Evolutionary conservation across 2,329 filamentous ascomycete genomes (phyloP).

Genomic region (Penicillium expansum): DNA sequence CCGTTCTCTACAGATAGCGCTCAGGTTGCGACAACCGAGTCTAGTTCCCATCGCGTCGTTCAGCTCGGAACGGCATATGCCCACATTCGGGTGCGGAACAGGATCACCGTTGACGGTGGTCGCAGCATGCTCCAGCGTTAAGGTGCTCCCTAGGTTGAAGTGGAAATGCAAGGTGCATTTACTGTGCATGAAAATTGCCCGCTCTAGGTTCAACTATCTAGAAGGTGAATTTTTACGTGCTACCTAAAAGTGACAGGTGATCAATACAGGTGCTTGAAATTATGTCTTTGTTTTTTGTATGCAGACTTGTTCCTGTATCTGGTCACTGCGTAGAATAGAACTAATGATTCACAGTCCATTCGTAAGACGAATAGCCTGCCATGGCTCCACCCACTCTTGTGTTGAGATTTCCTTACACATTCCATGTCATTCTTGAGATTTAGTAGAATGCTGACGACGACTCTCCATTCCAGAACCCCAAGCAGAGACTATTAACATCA

Average conservation of each 20-base stretch:
- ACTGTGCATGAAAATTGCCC: background rate
- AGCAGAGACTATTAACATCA: too few species aligned
- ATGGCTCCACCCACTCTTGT: too few species aligned
- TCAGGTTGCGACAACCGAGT: background rate
- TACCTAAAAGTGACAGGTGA: background rate
- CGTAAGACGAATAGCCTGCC: background rate
- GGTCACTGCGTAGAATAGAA: background rate
- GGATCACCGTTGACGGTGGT: constrained; percentile 4
- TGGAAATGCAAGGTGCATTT: background rate
- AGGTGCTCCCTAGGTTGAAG: too few species aligned
- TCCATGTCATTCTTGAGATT: background rate
- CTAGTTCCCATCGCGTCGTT: background rate
- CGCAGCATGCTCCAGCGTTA: constrained; percentile 2
- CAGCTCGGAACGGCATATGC: background rate
- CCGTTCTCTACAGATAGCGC: background rate
- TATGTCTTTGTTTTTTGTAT: background rate
- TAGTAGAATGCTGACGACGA: constrained; percentile 1
- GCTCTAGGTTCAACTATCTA: background rate
- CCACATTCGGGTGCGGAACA: constrained; percentile 2
- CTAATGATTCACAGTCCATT: background rate
- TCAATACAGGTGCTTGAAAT: background rate
- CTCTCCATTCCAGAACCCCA: background rate
- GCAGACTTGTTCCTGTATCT: background rate
- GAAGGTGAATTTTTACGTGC: background rate
- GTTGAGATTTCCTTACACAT: background rate